phyloP scores from a whole-genome alignment of 441 rosid species.

The Bruguiera hainesii region DNA sequence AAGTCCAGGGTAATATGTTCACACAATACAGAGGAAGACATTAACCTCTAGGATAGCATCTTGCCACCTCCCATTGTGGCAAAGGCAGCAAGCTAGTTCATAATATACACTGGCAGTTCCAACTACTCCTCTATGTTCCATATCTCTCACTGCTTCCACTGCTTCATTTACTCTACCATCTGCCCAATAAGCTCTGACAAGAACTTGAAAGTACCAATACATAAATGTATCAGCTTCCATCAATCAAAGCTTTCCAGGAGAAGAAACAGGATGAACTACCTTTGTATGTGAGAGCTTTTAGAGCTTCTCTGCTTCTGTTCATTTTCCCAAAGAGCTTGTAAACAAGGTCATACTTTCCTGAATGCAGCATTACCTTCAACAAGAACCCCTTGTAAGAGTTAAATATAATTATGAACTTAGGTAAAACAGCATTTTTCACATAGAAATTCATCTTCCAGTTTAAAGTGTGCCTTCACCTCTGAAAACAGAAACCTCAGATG shows the following conservation, averaged over 20 bases:
- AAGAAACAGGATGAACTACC: constrained; percentile 35
- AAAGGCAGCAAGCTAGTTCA: constrained; percentile 88
- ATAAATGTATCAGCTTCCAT: constrained; percentile 15
- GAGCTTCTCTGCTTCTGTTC: constrained; percentile 70
- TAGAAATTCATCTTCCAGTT: constrained; percentile 8
- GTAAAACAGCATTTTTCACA: constrained; percentile 18
- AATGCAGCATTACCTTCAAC: constrained; percentile 87
- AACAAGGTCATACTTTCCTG: constrained; percentile 79
- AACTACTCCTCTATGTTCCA: constrained; percentile 86
- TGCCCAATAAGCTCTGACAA: constrained; percentile 77
- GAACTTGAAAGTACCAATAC: constrained; percentile 48
- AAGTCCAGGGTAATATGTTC: constrained; percentile 4
- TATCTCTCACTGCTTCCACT: constrained; percentile 71
- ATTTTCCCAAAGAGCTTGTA: constrained; percentile 63
- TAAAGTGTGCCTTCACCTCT: not conserved
- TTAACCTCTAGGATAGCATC: constrained; percentile 78
- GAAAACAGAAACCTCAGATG: not conserved
- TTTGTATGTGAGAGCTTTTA: constrained; percentile 73
- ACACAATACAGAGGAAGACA: constrained; percentile 12
- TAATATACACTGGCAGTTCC: constrained; percentile 81
- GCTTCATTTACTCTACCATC: constrained; percentile 79
- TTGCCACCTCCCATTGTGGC: constrained; percentile 71
- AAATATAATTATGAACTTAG: constrained; percentile 29
- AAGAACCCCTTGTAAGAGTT: constrained; percentile 55
- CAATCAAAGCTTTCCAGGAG: constrained; percentile 2